A percentile compares a stretch with the other conserved stretches of the same genome.
phyloP scores from a whole-genome alignment of 441 rosid genomes.

The Erodium trifolium region DNA sequence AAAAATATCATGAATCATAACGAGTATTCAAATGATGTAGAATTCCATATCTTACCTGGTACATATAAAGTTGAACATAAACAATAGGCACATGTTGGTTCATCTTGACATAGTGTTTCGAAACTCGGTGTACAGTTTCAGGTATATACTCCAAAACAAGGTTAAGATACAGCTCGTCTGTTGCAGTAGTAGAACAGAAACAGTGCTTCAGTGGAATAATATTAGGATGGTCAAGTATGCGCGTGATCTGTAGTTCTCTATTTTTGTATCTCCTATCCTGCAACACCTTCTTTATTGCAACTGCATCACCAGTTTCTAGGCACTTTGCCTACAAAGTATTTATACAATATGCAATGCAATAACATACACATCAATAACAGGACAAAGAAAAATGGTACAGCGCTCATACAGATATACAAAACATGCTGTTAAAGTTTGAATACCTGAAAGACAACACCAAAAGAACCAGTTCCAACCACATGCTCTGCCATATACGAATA shows the following conservation, averaged over 20 bases:
- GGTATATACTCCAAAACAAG: constrained; percentile 93
- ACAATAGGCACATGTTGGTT: constrained; percentile 82
- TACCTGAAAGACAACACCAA: constrained; percentile 89
- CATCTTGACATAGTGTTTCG: constrained; percentile 70
- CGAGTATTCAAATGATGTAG: neutral
- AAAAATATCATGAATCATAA: neutral
- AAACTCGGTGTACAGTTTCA: constrained; percentile 79
- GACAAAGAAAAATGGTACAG: neutral
- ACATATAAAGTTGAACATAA: constrained; percentile 87
- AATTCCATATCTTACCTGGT: constrained; percentile 49
- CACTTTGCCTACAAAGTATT: constrained; percentile 67
- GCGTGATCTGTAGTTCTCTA: constrained; percentile 91
- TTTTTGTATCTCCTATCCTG: constrained; percentile 95
- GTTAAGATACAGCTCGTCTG: constrained; percentile 88
- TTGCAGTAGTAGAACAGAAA: constrained; percentile 84
- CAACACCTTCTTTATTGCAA: constrained; percentile 97
- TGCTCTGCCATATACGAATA: constrained; percentile 75
- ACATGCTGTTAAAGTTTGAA: too few relatives aligned
- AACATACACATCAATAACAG: too few relatives aligned
- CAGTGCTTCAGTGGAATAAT: constrained; percentile 76
- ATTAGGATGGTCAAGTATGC: constrained; percentile 96
- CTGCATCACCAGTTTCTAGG: constrained; percentile 90
- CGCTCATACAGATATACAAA: neutral
- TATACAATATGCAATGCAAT: neutral
- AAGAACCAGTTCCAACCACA: constrained; percentile 94